Base-by-base conservation (phyloP, 305 asterid genomes). In the Rubia tinctorum region DNA sequence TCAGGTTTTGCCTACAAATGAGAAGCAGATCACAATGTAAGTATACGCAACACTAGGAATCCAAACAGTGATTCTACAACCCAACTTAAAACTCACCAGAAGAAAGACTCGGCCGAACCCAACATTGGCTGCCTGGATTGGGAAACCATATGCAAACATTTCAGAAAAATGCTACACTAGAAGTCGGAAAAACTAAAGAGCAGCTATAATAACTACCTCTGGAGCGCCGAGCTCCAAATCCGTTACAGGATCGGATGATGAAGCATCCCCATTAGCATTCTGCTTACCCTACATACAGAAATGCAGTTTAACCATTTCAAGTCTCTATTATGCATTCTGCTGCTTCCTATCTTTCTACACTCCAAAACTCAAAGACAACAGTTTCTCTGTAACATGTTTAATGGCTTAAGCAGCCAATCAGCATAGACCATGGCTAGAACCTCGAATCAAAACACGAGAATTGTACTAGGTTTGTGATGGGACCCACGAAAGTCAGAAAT, bases 141-240 rank as follows among this genome's bases (percentile, higher is more conserved):
- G 25, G 64, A 72, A 77, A 80, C 27, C 76, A 53, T 53, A 77
- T 71, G 71, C 30, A 66, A 80, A 51, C 82, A 76, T 68, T 63
- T 72, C 72, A 39, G 72, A 13, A 66, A 20, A 51, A 63, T 58
- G 47, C 65, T 34, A 63, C 71, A 40, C 14, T 22, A 58, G 43
- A 55, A 51, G 37, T 45, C 53, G n/a, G n/a, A n/a, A n/a, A n/a
- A 40, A 76, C 39, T 65, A 62, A 30, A 17, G 10, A 47, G 73
- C 61, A 27, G 55, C 76, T 69, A 20, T 13, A 42, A 70, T 63
- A 74, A 72, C 77, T 85, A 90, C 98, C 87, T 81, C 89, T 60
- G 79, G 68, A 15, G 87, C 90, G 76, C 98, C 98, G 53, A 82
- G 86, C 80, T 90, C 96, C 73, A 90, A 91, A 86, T 92, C 96